These are phyloP conservation scores for Fusarium sp. DNA, from an alignment of 2,329 filamentous ascomycete genomes.

Conservation along the genomic window DNA sequence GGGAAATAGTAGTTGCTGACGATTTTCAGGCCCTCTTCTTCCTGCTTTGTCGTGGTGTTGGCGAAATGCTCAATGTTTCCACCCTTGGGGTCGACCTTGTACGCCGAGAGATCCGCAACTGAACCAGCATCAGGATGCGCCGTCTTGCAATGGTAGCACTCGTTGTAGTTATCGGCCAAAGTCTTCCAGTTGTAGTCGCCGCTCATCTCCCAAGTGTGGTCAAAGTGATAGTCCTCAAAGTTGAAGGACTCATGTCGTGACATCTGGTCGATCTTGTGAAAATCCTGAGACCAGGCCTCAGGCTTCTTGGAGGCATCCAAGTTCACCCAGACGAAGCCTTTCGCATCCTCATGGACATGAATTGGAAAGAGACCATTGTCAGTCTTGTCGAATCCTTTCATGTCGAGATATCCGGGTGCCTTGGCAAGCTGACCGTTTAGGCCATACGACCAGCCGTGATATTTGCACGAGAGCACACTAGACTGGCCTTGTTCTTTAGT, in stretches of 20 bases:
- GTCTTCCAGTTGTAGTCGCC: constrained; percentile 70
- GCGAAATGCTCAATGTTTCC: constrained; percentile 33
- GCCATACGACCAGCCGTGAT: constrained; percentile 72
- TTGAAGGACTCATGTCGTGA: constrained; percentile 57
- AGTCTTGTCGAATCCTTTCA: constrained; percentile 65
- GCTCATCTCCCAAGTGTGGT: constrained; percentile 67
- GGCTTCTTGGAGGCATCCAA: constrained; percentile 58
- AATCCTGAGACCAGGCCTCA: constrained; percentile 64
- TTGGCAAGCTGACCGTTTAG: constrained; percentile 67
- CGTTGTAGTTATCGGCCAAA: constrained; percentile 51
- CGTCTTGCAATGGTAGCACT: constrained; percentile 30
- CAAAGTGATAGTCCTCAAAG: constrained; percentile 65
- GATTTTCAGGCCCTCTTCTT: constrained; percentile 13
- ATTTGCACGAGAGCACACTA: constrained; percentile 67
- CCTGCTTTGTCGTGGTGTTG: constrained; percentile 6
- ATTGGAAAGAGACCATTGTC: constrained; percentile 66
- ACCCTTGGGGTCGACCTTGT: constrained; percentile 19
- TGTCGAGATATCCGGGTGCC: constrained; percentile 67
- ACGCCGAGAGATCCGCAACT: constrained; percentile 6
- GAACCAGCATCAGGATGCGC: constrained; percentile 12
- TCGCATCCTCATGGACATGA: constrained; percentile 62
- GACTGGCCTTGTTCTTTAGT: constrained; percentile 61
- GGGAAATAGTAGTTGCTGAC: constrained; percentile 37
- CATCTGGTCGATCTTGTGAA: constrained; percentile 58
- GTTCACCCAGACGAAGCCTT: constrained; percentile 71